These are phyloP conservation scores for Sungouiozyma intestinalis DNA, from an alignment of 805 yeast genomes.

Conservation along the genomic window DNA sequence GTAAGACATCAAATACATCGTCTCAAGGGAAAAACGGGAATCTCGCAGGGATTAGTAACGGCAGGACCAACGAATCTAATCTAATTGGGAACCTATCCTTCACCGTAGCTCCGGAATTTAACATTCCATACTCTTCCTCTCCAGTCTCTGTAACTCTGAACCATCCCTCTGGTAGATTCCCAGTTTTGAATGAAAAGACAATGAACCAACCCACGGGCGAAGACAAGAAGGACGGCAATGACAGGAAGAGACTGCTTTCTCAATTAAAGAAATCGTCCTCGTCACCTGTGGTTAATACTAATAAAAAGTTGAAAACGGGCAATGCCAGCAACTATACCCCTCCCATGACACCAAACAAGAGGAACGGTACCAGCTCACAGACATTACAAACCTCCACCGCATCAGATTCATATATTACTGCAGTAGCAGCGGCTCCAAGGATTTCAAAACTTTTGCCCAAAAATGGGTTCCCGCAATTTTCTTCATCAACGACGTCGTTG, in stretches of 20 bases:
- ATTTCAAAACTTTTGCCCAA: constrained; percentile 43
- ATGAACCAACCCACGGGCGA: background rate
- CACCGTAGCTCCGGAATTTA: constrained; percentile 22
- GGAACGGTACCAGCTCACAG: background rate
- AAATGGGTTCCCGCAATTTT: constrained; percentile 7
- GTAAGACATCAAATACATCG: too few species aligned
- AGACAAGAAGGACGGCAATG: constrained; percentile 1
- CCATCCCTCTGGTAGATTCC: constrained; percentile 7
- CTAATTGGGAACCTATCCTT: constrained; percentile 12
- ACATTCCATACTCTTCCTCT: constrained; percentile 63
- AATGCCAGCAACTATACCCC: background rate
- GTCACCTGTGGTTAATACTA: constrained; percentile 1
- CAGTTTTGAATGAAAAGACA: constrained; percentile 1
- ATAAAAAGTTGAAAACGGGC: constrained; percentile 1
- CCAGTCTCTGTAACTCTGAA: constrained; percentile 62
- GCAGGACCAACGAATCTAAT: constrained; percentile 1
- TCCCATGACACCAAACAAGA: constrained; percentile 1
- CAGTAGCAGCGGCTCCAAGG: constrained; percentile 79
- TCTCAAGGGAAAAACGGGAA: background rate
- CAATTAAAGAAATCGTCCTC: constrained; percentile 6
- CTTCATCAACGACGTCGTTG: background rate
- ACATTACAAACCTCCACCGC: background rate
- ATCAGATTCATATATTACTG: constrained; percentile 37
- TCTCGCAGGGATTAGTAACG: background rate
- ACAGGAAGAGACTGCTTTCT: constrained; percentile 2